Evolutionary conservation across 2,329 filamentous ascomycete genomes (phyloP), one percentile per base, ranked within the genome.

Genomic region (Monilinia vaccinii-corymbosi): DNA sequence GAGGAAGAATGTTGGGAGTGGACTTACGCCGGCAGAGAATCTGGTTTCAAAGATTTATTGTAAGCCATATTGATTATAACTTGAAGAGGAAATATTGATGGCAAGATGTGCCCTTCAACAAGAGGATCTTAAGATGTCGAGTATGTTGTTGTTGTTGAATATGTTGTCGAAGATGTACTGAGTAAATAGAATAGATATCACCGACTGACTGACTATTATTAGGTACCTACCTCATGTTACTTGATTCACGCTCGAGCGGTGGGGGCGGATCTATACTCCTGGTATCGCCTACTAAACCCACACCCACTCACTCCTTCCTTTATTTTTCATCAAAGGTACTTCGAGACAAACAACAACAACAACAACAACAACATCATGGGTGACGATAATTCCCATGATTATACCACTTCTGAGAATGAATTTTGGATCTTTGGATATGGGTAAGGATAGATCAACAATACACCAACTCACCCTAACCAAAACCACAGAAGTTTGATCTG

Each of bases 371-470:
- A 14, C 8, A 57, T 8, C 14, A 58, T 58, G 56, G 47, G 56
- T 18, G 36, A 42, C 28, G 45, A 42, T 16, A 28, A 14, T 13
- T n/a, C 14, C 16, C 32, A 62, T 21, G 45, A 14, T 7, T 48
- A 62, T 47, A 31, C 18, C 55, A 60, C 55, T n/a, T 38, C 61
- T 34, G 60, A 62, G 4, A 52, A 53, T 4, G 89, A 96, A 71
- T 91, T 97, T 69, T 99, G 94, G 94, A 79, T 99, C 49, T 97
- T 96, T 74, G 94, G 94, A 63, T 99, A 97, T 71, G 94, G 93
- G 93, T 96, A 28, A 28, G 25, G 25, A 3, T 28, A 28, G n/a
- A n/a, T n/a, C n/a, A n/a, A n/a, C 25, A 28, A 28, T 28, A 3
- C 3, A 28, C 25, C 25, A 28, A 28, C 25, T 28, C 3, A 28